phyloP scores from a whole-genome alignment of 1,284 basidiomycete genomes.

The Apiotrichum porosum region DNA sequence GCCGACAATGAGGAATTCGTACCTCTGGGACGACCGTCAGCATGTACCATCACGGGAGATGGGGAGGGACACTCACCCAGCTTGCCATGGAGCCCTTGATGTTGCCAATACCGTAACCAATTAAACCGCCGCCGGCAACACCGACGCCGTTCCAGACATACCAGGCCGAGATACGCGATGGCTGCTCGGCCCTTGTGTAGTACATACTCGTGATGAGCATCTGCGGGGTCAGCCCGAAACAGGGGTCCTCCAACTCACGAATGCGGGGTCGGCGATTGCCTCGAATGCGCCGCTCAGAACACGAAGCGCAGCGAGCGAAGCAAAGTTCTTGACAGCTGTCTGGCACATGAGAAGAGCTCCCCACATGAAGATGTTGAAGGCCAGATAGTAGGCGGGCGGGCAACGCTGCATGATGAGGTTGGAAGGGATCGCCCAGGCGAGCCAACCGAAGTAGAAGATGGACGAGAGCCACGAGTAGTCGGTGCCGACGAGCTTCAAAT shows the following conservation, averaged over 20 bases:
- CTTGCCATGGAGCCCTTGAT: slow-evolving; percentile 44
- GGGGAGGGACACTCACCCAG: no score
- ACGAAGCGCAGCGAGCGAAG: slow-evolving; percentile 49
- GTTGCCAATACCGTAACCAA: slow-evolving; percentile 38
- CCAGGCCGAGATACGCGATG: slow-evolving; percentile 42
- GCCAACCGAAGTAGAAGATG: slow-evolving; percentile 53
- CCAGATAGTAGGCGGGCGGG: slow-evolving; percentile 52
- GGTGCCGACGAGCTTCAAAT: slow-evolving; percentile 35
- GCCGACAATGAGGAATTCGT: slow-evolving; percentile 48
- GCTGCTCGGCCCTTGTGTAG: slow-evolving; percentile 47
- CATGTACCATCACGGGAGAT: no score
- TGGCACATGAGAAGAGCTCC: slow-evolving; percentile 48
- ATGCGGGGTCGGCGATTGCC: slow-evolving; percentile 48
- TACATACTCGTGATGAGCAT: slow-evolving; percentile 43
- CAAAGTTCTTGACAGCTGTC: slow-evolving; percentile 50
- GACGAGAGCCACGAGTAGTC: slow-evolving; percentile 45
- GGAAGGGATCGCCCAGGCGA: slow-evolving; percentile 53
- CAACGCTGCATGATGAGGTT: slow-evolving; percentile 53
- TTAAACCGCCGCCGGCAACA: slow-evolving; percentile 42
- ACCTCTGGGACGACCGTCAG: no score
- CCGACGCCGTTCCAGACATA: slow-evolving; percentile 47
- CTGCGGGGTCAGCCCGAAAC: background rate
- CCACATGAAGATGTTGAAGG: slow-evolving; percentile 53
- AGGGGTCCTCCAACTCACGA: slow-evolving; percentile 2
- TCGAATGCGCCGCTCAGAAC: slow-evolving; percentile 51